phyloP scores from a whole-genome alignment of 1,284 basidiomycete species.

The Microbotryum lychnidis-dioicae region DNA sequence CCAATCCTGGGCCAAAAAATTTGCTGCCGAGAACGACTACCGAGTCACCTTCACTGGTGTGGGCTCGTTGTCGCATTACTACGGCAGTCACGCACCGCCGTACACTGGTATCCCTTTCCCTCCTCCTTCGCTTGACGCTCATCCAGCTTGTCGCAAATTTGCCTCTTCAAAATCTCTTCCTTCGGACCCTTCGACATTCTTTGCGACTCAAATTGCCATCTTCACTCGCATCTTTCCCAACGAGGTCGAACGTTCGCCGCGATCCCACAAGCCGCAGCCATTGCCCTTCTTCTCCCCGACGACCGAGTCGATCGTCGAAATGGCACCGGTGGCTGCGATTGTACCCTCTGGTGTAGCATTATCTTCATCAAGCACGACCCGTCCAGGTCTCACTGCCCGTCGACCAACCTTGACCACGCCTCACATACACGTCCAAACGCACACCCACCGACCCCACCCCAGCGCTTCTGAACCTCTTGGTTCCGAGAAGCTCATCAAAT shows the following conservation, averaged over 20 bases:
- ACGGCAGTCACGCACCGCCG: constrained; percentile 3
- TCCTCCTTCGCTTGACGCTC: constrained; percentile 20
- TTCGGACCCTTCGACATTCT: constrained; percentile 38
- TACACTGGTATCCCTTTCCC: constrained; percentile 19
- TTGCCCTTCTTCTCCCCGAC: constrained; percentile 15
- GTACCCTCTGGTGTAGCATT: not conserved
- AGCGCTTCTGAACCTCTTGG: not conserved
- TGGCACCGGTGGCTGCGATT: not conserved
- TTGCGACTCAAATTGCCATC: constrained; percentile 62
- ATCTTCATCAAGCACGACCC: not conserved
- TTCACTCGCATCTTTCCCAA: constrained; percentile 47
- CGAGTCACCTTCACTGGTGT: constrained; percentile 24
- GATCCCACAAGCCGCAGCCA: constrained; percentile 28
- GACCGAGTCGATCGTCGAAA: not conserved
- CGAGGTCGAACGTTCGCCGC: constrained; percentile 40
- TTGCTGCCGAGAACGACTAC: constrained; percentile 25
- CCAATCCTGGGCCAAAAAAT: constrained; percentile 54
- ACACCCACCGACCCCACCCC: not conserved
- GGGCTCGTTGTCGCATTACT: constrained; percentile 29
- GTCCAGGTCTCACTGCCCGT: not conserved
- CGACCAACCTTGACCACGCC: not conserved
- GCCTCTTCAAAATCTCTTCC: not conserved
- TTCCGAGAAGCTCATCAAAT: not conserved
- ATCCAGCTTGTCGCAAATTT: constrained; percentile 16
- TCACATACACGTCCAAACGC: constrained; percentile 6